Evolutionary conservation across 2,329 filamentous ascomycete species (phyloP), one percentile per base, ranked within the genome.

Genomic region (Ophiosphaerella herpotricha): DNA sequence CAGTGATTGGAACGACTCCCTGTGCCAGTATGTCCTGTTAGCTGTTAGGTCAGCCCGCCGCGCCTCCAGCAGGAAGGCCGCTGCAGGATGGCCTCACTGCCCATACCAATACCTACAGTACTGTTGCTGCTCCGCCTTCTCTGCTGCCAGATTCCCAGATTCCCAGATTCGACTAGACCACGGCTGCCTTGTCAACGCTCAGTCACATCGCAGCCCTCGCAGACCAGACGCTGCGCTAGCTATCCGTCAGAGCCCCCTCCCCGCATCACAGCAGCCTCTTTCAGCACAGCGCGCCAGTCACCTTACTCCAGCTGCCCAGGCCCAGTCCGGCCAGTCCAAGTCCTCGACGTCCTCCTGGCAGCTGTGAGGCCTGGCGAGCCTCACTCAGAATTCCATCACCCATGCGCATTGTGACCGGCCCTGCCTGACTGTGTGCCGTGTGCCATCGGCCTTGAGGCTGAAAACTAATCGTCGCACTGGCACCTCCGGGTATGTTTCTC

Each of bases 361-460:
- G 42, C 42, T 46, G 43, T 29, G 44, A 47, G 49, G 46, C 31
- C 39, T 39, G 51, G 26, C 46, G 24, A 50, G 43, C 34, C 50
- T 48, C 49, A 41, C 52, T 49, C 44, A 39, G n/a, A 26, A 33
- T 45, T 18, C 46, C 46, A 24, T 39, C 45, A 43, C 35, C 43
- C 48, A 53, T 58, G 53, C 58, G 33, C 43, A 36, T 36, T 42
- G 49, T 50, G 48, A 56, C 33, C 53, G n/a, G 18, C 21, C 58
- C 50, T 61, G 57, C 56, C 59, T 57, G 54, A 54, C 50, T 45
- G 47, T 50, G 55, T 46, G 43, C 43, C 14, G 61, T 56, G 58
- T 46, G 55, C 56, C 63, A 71, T 71, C 66, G 69, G 66, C 57
- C 62, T 67, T 71, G 68, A 71, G 67, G 67, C 67, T 70, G 61